Base-by-base conservation (phyloP, 768 basidiomycete genomes). In the Lepiota brunneoincarnata region DNA sequence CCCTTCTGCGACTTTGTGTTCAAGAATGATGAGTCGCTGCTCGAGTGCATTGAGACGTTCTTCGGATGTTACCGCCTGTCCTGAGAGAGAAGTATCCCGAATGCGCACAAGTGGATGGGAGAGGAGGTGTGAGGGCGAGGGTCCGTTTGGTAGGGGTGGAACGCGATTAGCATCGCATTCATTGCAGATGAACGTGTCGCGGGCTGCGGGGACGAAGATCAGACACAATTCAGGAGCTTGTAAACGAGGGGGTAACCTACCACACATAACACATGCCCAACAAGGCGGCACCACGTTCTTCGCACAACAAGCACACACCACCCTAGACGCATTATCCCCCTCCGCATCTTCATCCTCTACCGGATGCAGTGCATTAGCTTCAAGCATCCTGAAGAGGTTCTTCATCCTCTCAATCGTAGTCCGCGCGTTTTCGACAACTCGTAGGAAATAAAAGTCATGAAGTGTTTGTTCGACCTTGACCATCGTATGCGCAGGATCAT, bases 401-500 rank as follows among this genome's bases (percentile, higher is more conserved):
- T 69, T 71, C 40, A 64, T 54, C 23, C 62, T 61, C 42, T 61
- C 63, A 18, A 64, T 53, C 2, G 58, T 61, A 2, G 55, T 45
- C 40, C 61, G 59, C 3, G 70, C 66, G 12, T 62, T 55, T 14
- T 63, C 61, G 4, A 69, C 63, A 11, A 67, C 57, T 14, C 58
- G 58, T 2, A 63, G 58, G 10, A 68, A 61, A 47, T 67, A 49
- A 52, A 63, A 65, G 54, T 70, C 70, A 39, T 70, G 69, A n/a
- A 71, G 51, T 0, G 66, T 68, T 41, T 68, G 66, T 49, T 70
- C 63, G 6, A 67, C 64, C 41, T 67, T 68, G 46, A 72, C 52
- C 44, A 69, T 54, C 6, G 60, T 51, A 58, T 70, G 70, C 14
- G 64, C 65, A 4, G 58, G 31, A 12, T 69, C 64, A 40, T 72